Evolutionary conservation across 1,284 basidiomycete genomes (phyloP).

Genomic region (Cutaneotrichosporon cavernicola): DNA sequence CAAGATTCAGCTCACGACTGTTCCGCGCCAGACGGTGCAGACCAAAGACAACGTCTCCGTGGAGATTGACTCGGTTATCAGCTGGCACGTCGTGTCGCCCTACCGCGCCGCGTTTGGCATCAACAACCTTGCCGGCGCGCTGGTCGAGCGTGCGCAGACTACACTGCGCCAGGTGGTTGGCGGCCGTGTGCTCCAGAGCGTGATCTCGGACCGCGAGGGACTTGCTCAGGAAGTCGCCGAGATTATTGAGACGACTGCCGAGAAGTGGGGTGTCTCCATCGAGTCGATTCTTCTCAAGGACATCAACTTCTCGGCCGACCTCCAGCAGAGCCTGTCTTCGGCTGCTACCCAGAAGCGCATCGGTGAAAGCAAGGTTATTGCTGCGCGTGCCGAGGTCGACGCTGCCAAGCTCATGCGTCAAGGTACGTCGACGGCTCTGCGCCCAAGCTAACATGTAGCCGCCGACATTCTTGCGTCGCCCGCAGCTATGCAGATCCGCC

Average conservation of each 20-base stretch:
- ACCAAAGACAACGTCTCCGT: constrained; percentile 68
- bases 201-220: constrained; percentile 79
- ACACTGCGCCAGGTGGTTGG: constrained; percentile 94
- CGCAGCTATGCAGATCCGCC: constrained; percentile 95
- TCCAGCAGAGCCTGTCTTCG: constrained; percentile 86
- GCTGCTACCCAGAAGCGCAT: constrained; percentile 89
- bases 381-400: constrained; percentile 92
- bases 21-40: constrained; percentile 74
- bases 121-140: constrained; percentile 77
- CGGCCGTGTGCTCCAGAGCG: constrained; percentile 64
- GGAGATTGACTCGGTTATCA: constrained; percentile 68
- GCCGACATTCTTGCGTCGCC: constrained; percentile 75
- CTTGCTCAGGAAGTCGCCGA: constrained; percentile 95
- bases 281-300: constrained; percentile 79
- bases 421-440: constrained; percentile 21
- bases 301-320: constrained; percentile 83
- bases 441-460: constrained; percentile 24
- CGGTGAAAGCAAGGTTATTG: constrained; percentile 90
- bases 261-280: constrained; percentile 89
- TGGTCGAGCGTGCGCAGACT: constrained; percentile 91
- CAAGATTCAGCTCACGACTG: constrained; percentile 86
- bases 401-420: constrained; percentile 88
- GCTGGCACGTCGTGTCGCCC: constrained; percentile 72
- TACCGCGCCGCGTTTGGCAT: constrained; percentile 93
- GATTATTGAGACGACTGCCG: constrained; percentile 64